phyloP scores from a whole-genome alignment of 2,329 filamentous ascomycete species.

The Colletotrichum graminicola region DNA sequence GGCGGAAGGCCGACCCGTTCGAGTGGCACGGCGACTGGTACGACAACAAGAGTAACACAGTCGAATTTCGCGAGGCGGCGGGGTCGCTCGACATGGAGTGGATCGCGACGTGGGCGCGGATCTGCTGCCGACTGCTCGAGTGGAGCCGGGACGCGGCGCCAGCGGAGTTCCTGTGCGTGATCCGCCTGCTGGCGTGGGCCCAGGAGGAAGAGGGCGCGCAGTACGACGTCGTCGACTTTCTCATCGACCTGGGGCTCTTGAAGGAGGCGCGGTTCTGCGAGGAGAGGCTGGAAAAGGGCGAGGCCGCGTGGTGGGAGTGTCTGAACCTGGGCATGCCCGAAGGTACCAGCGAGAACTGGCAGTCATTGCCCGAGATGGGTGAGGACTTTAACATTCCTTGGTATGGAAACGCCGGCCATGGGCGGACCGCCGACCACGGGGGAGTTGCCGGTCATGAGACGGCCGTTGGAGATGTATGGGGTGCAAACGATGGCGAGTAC shows the following conservation, averaged over 20 bases:
- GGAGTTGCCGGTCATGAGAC: neutral
- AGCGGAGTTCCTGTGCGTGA: constrained; percentile 48
- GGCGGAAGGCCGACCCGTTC: neutral
- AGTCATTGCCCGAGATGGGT: neutral
- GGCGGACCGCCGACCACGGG: too few species aligned
- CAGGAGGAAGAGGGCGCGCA: constrained; percentile 43
- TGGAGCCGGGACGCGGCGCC: constrained; percentile 47
- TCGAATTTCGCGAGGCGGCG: constrained; percentile 55
- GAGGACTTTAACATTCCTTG: neutral
- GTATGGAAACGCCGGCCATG: neutral
- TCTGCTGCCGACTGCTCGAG: constrained; percentile 51
- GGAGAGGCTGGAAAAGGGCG: constrained; percentile 44
- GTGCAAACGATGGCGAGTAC: neutral
- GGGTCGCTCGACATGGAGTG: constrained; percentile 52
- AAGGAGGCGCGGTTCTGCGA: constrained; percentile 48
- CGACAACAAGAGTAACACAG: constrained; percentile 39
- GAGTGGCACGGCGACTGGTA: neutral
- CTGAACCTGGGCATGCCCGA: constrained; percentile 28
- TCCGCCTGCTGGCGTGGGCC: constrained; percentile 44
- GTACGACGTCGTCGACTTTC: constrained; percentile 54
- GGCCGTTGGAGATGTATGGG: neutral
- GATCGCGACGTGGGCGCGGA: constrained; percentile 50
- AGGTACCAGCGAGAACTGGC: too few species aligned
- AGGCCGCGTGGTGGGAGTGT: constrained; percentile 47
- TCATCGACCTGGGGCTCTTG: constrained; percentile 52